These are phyloP conservation scores for Eutypa lata DNA, from an alignment of 2,329 filamentous ascomycete genomes.

Conservation along the genomic window DNA sequence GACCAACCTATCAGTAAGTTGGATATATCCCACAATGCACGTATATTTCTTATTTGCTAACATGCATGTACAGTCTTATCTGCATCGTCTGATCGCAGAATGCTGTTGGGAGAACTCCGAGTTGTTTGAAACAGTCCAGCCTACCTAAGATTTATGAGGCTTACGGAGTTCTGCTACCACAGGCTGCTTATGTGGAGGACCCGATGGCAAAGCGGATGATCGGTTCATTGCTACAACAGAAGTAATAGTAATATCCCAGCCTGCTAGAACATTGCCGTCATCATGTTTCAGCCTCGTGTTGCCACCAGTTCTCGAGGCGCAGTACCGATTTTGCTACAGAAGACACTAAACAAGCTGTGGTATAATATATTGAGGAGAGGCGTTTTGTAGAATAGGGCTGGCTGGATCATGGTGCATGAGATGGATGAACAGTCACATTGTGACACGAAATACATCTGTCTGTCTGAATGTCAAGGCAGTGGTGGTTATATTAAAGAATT, in stretches of 20 bases:
- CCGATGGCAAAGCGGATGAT: background rate
- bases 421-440: background rate
- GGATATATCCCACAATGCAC: background rate
- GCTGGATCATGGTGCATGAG: background rate
- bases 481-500: no score
- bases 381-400: no score
- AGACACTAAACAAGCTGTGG: no score
- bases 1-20: slow-evolving; percentile 84
- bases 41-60: slow-evolving; percentile 29
- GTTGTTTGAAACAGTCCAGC: slow-evolving; percentile 32
- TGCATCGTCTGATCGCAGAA: slow-evolving; percentile 81
- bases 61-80: slow-evolving; percentile 69
- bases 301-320: background rate
- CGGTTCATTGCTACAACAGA: background rate
- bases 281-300: background rate
- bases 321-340: no score
- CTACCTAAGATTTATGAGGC: background rate
- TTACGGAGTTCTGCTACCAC: background rate
- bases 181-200: background rate
- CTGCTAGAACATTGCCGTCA: background rate
- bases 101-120: slow-evolving; percentile 80
- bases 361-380: no score
- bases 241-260: background rate
- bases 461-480: background rate
- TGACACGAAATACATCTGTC: background rate